These are phyloP conservation scores for Eutrema yunnanense DNA, from an alignment of 345 rosid genomes.

Conservation along the genomic window DNA sequence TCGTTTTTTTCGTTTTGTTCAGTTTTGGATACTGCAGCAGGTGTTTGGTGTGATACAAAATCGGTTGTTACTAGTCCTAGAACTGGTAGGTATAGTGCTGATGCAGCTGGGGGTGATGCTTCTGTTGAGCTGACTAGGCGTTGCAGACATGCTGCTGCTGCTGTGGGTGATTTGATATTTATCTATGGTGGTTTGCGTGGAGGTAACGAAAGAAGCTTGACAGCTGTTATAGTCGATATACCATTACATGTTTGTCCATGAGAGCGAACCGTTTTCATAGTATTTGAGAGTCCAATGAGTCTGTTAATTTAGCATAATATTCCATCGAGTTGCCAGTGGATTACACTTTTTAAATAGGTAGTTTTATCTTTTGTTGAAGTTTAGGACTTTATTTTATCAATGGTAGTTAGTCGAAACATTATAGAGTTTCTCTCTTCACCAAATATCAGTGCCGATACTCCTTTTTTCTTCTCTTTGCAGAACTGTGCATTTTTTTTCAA, in stretches of 20 bases:
- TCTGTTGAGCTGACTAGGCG: constrained; percentile 96
- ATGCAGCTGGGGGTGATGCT: constrained; percentile 98
- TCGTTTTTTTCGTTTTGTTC: constrained; percentile 26
- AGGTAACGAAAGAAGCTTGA: constrained; percentile 47
- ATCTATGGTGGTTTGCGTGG: constrained; percentile 99
- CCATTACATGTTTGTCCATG: neutral
- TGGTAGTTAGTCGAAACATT: neutral
- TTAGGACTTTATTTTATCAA: neutral
- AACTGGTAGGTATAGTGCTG: constrained; percentile 87
- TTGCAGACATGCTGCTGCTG: constrained; percentile 99
- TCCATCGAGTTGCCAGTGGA: neutral
- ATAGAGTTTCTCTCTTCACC: neutral
- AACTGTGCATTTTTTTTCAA: neutral
- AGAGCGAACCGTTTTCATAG: neutral
- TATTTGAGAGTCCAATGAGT: neutral
- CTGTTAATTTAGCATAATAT: neutral
- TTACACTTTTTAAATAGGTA: neutral
- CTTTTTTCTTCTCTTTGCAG: constrained; percentile 1
- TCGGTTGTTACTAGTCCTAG: constrained; percentile 96
- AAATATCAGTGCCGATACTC: neutral
- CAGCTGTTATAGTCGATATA: neutral
- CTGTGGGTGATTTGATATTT: constrained; percentile 88
- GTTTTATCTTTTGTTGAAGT: constrained; percentile 6
- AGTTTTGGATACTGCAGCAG: constrained; percentile 99
- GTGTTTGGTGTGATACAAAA: constrained; percentile 99